Percentiles rank a stretch among this genome's conserved stretches.
Evolutionary conservation across 108 stramenopile genomes (phyloP).

Genomic region (Chaetoceros muelleri): DNA sequence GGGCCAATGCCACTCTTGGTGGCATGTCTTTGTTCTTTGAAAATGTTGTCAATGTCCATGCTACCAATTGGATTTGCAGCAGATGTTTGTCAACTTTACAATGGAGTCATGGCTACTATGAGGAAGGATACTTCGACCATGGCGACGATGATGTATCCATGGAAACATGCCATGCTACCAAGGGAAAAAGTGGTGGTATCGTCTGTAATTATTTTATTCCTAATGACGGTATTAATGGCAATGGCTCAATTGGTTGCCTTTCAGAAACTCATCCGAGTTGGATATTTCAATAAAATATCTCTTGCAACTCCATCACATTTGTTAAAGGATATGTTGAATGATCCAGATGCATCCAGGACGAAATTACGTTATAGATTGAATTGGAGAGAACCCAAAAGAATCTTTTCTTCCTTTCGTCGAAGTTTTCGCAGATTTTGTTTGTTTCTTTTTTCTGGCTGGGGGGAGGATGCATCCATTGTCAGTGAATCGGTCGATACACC

Average conservation of each 20-base stretch:
- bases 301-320: background rate
- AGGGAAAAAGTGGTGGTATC: no score
- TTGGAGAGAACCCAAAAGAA: background rate
- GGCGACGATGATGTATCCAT: no score
- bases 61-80: constrained; percentile 32
- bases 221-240: no score
- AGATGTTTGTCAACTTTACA: constrained; percentile 22
- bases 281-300: background rate
- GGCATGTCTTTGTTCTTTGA: constrained; percentile 18
- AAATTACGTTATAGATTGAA: background rate
- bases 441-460: background rate
- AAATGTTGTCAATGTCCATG: constrained; percentile 13
- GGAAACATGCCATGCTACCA: no score
- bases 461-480: background rate
- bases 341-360: background rate
- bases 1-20: constrained; percentile 39
- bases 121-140: background rate
- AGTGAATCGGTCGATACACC: background rate
- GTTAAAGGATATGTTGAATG: background rate
- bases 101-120: background rate
- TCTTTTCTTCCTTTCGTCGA: background rate
- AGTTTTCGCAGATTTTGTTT: background rate
- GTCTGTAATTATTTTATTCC: no score
- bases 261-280: background rate
- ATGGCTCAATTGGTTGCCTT: background rate